A percentile compares a stretch with the other conserved stretches of the same genome.
These are phyloP conservation scores for Globisporangium emineosum DNA, from an alignment of 352 stramenopile genomes.

Conservation along the genomic window DNA sequence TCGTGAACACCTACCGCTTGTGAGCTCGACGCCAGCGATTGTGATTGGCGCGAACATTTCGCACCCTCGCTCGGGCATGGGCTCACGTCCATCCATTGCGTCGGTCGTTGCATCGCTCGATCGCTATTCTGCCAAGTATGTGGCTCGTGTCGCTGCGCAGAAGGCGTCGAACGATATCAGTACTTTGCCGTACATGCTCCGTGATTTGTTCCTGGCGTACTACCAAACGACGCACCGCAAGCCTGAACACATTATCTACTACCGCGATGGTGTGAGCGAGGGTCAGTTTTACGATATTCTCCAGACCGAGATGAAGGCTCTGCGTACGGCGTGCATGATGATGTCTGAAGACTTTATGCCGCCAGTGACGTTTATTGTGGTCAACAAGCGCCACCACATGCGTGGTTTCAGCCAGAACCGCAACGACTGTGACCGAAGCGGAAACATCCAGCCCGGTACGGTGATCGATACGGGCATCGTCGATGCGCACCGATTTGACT, in stretches of 20 bases:
- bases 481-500: background rate
- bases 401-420: background rate
- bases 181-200: background rate
- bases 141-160: background rate
- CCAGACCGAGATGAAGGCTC: background rate
- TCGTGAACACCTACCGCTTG: background rate
- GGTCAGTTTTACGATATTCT: background rate
- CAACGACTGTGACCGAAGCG: slow-evolving; percentile 1
- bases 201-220: background rate
- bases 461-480: background rate
- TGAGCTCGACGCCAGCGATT: background rate
- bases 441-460: background rate
- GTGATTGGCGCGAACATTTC: slow-evolving; percentile 2
- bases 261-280: background rate
- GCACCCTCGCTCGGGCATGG: background rate
- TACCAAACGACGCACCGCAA: background rate
- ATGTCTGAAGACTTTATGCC: background rate
- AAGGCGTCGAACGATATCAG: background rate
- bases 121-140: background rate
- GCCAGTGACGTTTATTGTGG: background rate
- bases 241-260: slow-evolving; percentile 1
- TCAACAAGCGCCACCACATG: background rate
- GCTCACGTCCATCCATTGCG: background rate
- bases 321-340: background rate
- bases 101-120: background rate